Evolutionary conservation across 2,329 filamentous ascomycete species (phyloP).

Genomic region (Teratosphaeria pseudoeucalypti): DNA sequence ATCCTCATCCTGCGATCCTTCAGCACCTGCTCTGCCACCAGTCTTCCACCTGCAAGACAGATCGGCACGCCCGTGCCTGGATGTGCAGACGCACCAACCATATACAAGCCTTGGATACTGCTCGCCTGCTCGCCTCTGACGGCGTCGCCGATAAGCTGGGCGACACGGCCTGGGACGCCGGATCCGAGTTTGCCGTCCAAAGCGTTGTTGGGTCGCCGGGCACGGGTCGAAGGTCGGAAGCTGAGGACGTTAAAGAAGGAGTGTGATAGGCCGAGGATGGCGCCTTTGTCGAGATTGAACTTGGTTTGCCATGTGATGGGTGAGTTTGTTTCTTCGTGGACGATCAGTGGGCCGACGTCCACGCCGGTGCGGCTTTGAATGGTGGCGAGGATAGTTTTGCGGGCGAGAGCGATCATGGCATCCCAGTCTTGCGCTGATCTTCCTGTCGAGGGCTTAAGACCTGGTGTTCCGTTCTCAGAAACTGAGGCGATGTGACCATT

Average conservation of each 20-base stretch:
- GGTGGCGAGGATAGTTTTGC: slow-evolving; percentile 50
- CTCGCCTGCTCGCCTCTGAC: slow-evolving; percentile 8
- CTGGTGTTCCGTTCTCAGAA: slow-evolving; percentile 4
- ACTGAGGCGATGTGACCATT: background rate
- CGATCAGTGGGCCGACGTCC: slow-evolving; percentile 40
- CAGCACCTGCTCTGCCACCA: slow-evolving; percentile 47
- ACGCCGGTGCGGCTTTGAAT: slow-evolving; percentile 52
- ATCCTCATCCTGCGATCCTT: slow-evolving; percentile 27
- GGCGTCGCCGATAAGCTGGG: slow-evolving; percentile 17
- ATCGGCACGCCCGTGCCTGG: slow-evolving; percentile 69
- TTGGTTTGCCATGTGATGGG: slow-evolving; percentile 51
- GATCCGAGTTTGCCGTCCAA: slow-evolving; percentile 27
- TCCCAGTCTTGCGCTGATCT: slow-evolving; percentile 49
- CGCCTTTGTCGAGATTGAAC: slow-evolving; percentile 67
- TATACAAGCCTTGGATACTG: slow-evolving; percentile 48
- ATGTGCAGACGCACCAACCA: slow-evolving; percentile 66
- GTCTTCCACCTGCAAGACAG: slow-evolving; percentile 57
- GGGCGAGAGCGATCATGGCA: slow-evolving; percentile 48
- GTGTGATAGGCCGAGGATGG: slow-evolving; percentile 62
- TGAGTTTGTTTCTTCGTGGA: slow-evolving; percentile 56
- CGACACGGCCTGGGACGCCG: slow-evolving; percentile 14
- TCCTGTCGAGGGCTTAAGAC: slow-evolving; percentile 27
- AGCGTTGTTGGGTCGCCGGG: slow-evolving; percentile 32
- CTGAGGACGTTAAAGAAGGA: slow-evolving; percentile 63
- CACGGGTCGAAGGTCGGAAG: slow-evolving; percentile 55